These are phyloP conservation scores for Phytophthora foliorum DNA, from an alignment of 352 stramenopile genomes.

Conservation along the genomic window DNA sequence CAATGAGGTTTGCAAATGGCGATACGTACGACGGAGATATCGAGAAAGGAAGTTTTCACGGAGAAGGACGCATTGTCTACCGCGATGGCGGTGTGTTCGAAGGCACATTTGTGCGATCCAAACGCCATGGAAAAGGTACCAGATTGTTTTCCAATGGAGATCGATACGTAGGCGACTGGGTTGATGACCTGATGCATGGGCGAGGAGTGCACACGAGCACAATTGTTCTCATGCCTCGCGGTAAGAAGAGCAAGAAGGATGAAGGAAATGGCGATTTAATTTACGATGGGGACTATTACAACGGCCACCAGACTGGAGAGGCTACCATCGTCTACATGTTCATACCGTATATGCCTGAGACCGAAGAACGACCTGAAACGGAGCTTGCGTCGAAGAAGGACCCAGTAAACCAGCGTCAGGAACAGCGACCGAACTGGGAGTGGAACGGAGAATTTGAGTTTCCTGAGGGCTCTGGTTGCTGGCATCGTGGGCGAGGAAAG, in stretches of 20 bases:
- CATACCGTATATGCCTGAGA: conserved; percentile 20
- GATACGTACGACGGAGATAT: conserved; percentile 82
- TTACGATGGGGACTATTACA: conserved; percentile 64
- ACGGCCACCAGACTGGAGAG: conserved; percentile 55
- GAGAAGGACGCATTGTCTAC: conserved; percentile 55
- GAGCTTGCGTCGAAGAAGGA: background rate
- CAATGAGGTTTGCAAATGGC: conserved; percentile 65
- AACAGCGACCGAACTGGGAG: conserved; percentile 27
- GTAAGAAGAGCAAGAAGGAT: conserved; percentile 23
- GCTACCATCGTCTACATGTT: conserved; percentile 56
- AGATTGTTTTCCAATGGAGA: conserved; percentile 66
- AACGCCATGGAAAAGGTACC: conserved; percentile 60
- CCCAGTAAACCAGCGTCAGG: background rate
- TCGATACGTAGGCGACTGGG: conserved; percentile 68
- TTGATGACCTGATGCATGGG: conserved; percentile 68
- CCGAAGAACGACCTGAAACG: conserved; percentile 7
- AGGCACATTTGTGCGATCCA: conserved; percentile 53
- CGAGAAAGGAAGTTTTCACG: conserved; percentile 51
- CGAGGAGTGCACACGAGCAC: conserved; percentile 47
- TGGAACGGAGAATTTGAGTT: conserved; percentile 79
- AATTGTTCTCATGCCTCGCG: conserved; percentile 11
- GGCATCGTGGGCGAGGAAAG: conserved; percentile 62
- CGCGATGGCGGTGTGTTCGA: conserved; percentile 67
- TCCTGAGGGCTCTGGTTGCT: conserved; percentile 60
- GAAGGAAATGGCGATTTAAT: conserved; percentile 21